Evolutionary conservation across 2,329 filamentous ascomycete species (phyloP), one percentile per base, ranked within the genome.

Genomic region (Cladosporium sp.): DNA sequence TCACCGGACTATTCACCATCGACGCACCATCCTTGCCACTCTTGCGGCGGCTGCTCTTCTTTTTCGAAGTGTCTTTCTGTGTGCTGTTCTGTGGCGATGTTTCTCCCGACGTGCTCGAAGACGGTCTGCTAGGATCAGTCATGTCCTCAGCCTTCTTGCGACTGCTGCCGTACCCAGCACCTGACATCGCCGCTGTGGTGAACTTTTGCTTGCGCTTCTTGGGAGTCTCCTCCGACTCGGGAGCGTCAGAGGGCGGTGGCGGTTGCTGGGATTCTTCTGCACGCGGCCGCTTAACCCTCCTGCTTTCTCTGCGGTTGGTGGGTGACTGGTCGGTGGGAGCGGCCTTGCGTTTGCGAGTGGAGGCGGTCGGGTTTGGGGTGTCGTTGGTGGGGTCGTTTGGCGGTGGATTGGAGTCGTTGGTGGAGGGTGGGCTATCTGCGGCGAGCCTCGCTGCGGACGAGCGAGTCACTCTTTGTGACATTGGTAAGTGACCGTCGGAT

Each of bases 381-480:
- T 50, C 40, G 43, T 48, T 45, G 49, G 47, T 42, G 48, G 45
- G 47, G 51, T 54, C 49, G 40, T 51, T 54, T 17, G 49, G 20
- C 6, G 49, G 41, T 15, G 42, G 24, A 74, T 73, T 61, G 73
- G 74, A 73, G 75, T 62, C 53, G 62, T 64, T 58, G 68, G 52
- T 48, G 37, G 52, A 51, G 50, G 57, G 36, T 54, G 43, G 50
- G 29, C 48, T 67, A 66, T 78, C 79, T 73, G 88, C 86, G 76
- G 88, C 88, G 82, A 89, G 85, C 79, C 90, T 90, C 77, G 91
- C 87, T 72, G 91, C 54, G 48, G 59, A 54, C 38, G 91, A 93
- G 78, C 92, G 89, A 79, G 92, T 96, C 66, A 93, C 85, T 88
- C 91, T 96, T 82, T 84, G 78, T 83, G 88, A 89, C 90, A 96